Conservation (phyloP, 2,329 filamentous ascomycete species). For the Atkinsonella texensis region DNA sequence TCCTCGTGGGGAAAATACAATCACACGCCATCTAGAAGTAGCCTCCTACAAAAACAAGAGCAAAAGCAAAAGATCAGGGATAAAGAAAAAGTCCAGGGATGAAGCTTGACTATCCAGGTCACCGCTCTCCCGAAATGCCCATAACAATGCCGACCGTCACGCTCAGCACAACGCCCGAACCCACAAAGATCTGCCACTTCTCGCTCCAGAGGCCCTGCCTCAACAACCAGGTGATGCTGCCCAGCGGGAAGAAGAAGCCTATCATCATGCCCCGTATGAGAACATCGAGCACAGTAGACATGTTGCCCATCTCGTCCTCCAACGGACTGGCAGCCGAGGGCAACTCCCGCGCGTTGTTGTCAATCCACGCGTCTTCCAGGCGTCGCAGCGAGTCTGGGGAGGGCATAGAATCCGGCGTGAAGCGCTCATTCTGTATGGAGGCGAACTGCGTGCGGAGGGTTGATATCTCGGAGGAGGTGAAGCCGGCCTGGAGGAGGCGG, state of each 20-base stretch:
- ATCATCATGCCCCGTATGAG: slow-evolving; percentile 80
- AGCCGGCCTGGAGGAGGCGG: slow-evolving; percentile 67
- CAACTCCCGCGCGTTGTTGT: slow-evolving; percentile 43
- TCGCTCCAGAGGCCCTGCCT: slow-evolving; percentile 78
- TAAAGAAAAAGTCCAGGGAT: not conserved
- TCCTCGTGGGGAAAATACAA: too few relatives aligned
- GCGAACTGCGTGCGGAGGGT: slow-evolving; percentile 81
- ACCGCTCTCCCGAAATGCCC: slow-evolving; percentile 26
- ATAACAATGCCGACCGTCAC: slow-evolving; percentile 60
- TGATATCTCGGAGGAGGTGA: slow-evolving; percentile 72
- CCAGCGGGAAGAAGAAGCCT: slow-evolving; percentile 91
- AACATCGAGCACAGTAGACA: slow-evolving; percentile 56
- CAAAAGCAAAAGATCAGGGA: not conserved
- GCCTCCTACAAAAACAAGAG: too few relatives aligned
- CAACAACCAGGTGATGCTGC: slow-evolving; percentile 72
- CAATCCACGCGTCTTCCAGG: slow-evolving; percentile 87
- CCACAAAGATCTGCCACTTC: slow-evolving; percentile 75
- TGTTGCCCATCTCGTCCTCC: slow-evolving; percentile 38
- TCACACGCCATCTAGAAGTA: not conserved
- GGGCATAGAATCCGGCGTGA: slow-evolving; percentile 83
- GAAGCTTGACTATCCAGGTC: not conserved
- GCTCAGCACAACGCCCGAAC: slow-evolving; percentile 73
- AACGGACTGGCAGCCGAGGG: slow-evolving; percentile 23
- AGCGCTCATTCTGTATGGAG: slow-evolving; percentile 67
- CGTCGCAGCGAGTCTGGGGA: slow-evolving; percentile 60